Base-by-base conservation (phyloP, 2,329 filamentous ascomycete genomes). In the Penicillium hesseltinei region DNA sequence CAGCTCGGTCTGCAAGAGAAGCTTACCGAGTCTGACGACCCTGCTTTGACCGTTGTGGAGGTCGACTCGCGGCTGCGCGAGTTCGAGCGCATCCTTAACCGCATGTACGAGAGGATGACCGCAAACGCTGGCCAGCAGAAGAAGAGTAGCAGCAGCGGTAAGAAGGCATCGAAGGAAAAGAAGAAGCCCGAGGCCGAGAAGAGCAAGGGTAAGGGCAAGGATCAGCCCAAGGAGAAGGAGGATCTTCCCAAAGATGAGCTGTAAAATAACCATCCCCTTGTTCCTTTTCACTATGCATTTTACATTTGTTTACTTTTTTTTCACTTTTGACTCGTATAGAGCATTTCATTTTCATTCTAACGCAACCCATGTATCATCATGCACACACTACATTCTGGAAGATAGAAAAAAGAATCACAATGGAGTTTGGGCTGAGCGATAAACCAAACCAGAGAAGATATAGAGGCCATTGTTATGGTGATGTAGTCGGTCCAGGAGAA, bases 1-100 rank as follows among this genome's bases (percentile, higher is more conserved):
- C 88, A 89, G 70, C 76, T 90, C 47, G 78, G 81, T 2, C 82
- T 83, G 65, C 93, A 97, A 74, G 84, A 86, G 31, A 87, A 85
- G 64, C 84, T 96, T 3, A 78, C 82, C 17, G 76, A 80, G 2
- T 86, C 86, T 2, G 90, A 91, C 10, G 87, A 97, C 63, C 90
- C 91, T 0, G 87, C 87, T 7, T 80, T 96, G 9, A 82, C 88
- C 0, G 78, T 86, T 63, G 87, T 88, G 69, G 92, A 96, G 29
- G 75, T 96, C 31, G 78, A 85, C 57, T 81, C 80, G 25, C 88
- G 88, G 74, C 82, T 86, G 17, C 84, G 87, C 66, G 84, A 89
- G 71, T 81, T 97, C 7, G 86, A 89, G 70, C 84, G 72, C 17
- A 62, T 66, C 27, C 58, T 73, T 56, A 72, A 69, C 62, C 71